These are phyloP conservation scores for Cenchrus fungigraminus DNA, from an alignment of 176 grass and related monocot genomes.

Conservation along the genomic window DNA sequence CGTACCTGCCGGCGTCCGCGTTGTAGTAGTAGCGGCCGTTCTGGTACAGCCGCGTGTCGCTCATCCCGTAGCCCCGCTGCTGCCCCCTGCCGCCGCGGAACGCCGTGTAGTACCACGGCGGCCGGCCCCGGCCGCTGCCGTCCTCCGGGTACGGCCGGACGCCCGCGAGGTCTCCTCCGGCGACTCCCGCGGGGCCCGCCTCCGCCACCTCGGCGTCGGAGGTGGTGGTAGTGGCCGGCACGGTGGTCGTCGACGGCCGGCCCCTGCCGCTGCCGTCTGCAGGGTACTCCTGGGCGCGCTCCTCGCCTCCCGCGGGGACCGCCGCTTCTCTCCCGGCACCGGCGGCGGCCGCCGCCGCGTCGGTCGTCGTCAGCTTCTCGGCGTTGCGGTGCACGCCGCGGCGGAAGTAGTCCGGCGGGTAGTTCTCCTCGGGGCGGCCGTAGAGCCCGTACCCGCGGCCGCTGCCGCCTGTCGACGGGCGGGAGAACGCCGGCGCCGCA, in stretches of 20 bases:
- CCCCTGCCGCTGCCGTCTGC: constrained; percentile 49
- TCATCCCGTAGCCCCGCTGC: constrained; percentile 51
- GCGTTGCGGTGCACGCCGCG: constrained; percentile 60
- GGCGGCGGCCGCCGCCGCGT: not conserved
- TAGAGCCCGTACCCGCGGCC: constrained; percentile 58
- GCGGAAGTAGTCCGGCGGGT: constrained; percentile 57
- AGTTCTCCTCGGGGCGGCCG: constrained; percentile 53
- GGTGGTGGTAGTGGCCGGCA: not conserved
- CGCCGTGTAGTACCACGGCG: constrained; percentile 31
- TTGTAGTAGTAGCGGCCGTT: constrained; percentile 63
- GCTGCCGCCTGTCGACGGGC: constrained; percentile 30
- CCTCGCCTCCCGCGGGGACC: not conserved
- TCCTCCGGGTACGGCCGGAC: constrained; percentile 19
- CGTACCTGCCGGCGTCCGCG: constrained; percentile 52
- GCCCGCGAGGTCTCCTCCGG: not conserved
- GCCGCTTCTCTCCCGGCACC: not conserved
- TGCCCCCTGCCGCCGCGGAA: constrained; percentile 11
- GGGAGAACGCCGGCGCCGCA: constrained; percentile 32
- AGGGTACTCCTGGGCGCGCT: constrained; percentile 1
- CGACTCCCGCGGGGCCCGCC: not conserved
- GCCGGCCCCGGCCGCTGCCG: constrained; percentile 53
- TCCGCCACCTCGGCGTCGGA: not conserved
- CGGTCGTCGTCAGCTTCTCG: constrained; percentile 47
- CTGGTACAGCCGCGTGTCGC: constrained; percentile 63
- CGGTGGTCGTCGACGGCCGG: constrained; percentile 20